Base-by-base conservation (phyloP, 306 rosid genomes). In the Prunus mongolica region DNA sequence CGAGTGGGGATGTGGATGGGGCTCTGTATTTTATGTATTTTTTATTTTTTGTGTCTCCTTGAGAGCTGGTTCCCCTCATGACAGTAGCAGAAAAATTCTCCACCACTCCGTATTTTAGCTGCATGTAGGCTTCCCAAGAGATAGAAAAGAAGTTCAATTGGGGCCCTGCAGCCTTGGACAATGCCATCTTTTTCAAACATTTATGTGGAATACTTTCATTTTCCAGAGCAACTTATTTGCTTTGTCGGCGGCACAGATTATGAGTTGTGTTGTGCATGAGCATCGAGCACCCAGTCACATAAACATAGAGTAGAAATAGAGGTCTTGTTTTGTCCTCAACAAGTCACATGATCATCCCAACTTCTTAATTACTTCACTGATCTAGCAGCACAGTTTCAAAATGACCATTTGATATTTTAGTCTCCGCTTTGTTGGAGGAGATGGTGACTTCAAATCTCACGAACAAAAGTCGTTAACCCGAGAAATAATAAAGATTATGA, bases 51-150 rank as follows among this genome's bases (percentile, higher is more conserved):
- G 47, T 80, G 88, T 82, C 82, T 38, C 82, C 87, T 27, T 20
- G 58, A 54, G 45, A 65, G 64, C 49, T 65, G 52, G 5, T 62
- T 76, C 45, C 78, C 57, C 78, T 76, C 82, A 46, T 79, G 81
- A 63, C 80, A 75, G 22, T 70, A 27, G 47, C 34, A 50, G 60
- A 32, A 76, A 46, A 54, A 9, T 46, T 34, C 58, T 64, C 50
- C 30, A 4, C 19, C 70, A 46, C 3, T 71, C 81, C 66, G 82
- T 82, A 81, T 68, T 80, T 76, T 63, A 72, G 85, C 46, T 76
- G 78, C 68, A 65, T 65, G 87, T 77, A 77, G 56, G 71, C 75
- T 77, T 80, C 77, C 54, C 15, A n/a, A 22, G 27, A 47, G 56
- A 38, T 6, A 38, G 9, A 38, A 38, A 57, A 38, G 38, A 45